Conservation (phyloP, 2,329 filamentous ascomycete genomes). For the Xylariaceae sp. region DNA sequence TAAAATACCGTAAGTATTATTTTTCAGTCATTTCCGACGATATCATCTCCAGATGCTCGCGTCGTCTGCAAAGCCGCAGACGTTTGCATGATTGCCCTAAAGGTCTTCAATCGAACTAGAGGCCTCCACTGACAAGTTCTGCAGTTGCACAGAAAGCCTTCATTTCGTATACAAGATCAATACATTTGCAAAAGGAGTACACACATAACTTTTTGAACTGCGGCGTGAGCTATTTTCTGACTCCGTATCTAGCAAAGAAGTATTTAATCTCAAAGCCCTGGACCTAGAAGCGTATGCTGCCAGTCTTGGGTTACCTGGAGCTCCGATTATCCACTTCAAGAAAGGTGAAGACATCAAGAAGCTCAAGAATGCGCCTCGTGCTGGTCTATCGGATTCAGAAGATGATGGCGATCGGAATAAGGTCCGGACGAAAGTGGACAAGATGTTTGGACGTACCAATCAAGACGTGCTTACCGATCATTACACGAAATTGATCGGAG, state of each 20-base stretch:
- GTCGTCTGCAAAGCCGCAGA: too few species aligned
- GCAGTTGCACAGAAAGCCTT: slow-evolving; percentile 87
- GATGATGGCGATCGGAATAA: slow-evolving; percentile 55
- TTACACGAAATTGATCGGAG: slow-evolving; percentile 79
- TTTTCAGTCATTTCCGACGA: background rate
- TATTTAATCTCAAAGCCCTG: slow-evolving; percentile 81
- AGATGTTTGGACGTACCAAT: slow-evolving; percentile 96
- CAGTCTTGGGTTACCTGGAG: slow-evolving; percentile 84
- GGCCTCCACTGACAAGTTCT: background rate
- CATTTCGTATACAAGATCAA: slow-evolving; percentile 79
- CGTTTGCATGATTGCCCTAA: too few species aligned
- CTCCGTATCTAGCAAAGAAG: slow-evolving; percentile 62
- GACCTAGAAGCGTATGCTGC: slow-evolving; percentile 82
- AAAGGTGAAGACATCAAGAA: slow-evolving; percentile 86
- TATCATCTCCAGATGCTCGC: too few species aligned
- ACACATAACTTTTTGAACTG: background rate
- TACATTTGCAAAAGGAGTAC: slow-evolving; percentile 73
- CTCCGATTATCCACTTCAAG: slow-evolving; percentile 88
- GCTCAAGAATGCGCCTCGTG: slow-evolving; percentile 80
- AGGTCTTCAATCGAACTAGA: too few species aligned
- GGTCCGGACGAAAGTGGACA: slow-evolving; percentile 92
- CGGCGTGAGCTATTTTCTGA: background rate
- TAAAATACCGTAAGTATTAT: slow-evolving; percentile 65
- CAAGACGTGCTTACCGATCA: slow-evolving; percentile 94
- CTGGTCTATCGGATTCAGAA: slow-evolving; percentile 58